phyloP scores from a whole-genome alignment of 176 grass and related monocot genomes.

The Hyparrhenia diplandra region DNA sequence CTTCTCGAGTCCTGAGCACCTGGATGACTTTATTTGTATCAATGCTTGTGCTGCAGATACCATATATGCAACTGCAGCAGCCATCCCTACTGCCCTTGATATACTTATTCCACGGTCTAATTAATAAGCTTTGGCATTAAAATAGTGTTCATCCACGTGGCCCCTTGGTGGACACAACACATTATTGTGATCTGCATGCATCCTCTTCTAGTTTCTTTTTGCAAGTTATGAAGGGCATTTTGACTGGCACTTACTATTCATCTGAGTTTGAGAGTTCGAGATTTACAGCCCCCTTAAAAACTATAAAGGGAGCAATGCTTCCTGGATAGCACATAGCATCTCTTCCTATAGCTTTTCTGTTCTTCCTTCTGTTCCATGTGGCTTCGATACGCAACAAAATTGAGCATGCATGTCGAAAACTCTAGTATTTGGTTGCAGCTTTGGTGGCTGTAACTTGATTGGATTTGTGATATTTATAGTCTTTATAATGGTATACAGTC shows the following conservation, averaged over 20 bases:
- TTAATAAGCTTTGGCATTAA: background rate
- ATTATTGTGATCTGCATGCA: slow-evolving; percentile 5
- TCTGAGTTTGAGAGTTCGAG: background rate
- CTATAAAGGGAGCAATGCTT: slow-evolving; percentile 2
- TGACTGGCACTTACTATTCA: background rate
- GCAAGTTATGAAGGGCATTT: background rate
- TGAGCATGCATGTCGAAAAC: too few relatives aligned
- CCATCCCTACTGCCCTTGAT: background rate
- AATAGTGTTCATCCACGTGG: background rate
- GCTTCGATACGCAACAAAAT: too few relatives aligned
- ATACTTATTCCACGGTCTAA: background rate
- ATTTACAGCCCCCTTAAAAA: slow-evolving; percentile 1
- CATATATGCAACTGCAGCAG: background rate
- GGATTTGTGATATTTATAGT: background rate
- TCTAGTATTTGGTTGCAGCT: too few relatives aligned
- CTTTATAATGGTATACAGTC: background rate
- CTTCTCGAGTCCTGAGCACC: background rate
- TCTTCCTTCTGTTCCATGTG: background rate
- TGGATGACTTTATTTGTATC: background rate
- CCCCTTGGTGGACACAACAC: background rate
- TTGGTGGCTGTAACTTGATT: too few relatives aligned
- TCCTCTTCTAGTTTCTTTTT: slow-evolving; percentile 21
- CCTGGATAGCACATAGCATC: background rate
- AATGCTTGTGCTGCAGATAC: background rate
- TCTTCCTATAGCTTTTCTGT: background rate